Percentiles rank a stretch among this genome's conserved stretches.
Evolutionary conservation across 2,329 filamentous ascomycete species (phyloP).

Genomic region (Talaromyces sp.): DNA sequence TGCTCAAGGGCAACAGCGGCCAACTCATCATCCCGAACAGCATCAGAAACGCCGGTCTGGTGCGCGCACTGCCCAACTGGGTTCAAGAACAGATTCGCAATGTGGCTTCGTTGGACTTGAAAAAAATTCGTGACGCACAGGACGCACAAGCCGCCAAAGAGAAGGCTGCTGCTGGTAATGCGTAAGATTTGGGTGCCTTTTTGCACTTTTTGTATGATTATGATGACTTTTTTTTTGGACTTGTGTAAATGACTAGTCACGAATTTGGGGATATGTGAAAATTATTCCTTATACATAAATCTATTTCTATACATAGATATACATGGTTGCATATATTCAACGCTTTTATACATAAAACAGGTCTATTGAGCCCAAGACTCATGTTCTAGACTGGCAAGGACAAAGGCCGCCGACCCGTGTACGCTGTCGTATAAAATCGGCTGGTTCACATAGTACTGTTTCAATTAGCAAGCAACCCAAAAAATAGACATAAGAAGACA

Average conservation of each 20-base stretch:
- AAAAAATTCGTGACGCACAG: slow-evolving; percentile 14
- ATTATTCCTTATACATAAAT: not conserved
- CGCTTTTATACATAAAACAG: not conserved
- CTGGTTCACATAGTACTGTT: slow-evolving; percentile 20
- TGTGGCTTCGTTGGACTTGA: slow-evolving; percentile 19
- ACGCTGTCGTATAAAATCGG: slow-evolving; percentile 21
- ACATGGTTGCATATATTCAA: not conserved
- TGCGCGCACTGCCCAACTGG: slow-evolving; percentile 39
- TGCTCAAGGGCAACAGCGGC: slow-evolving; percentile 45
- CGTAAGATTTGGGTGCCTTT: not conserved
- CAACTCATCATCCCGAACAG: slow-evolving; percentile 43
- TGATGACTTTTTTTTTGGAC: not conserved
- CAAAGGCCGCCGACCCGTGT: slow-evolving; percentile 19
- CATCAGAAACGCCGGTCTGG: slow-evolving; percentile 18
- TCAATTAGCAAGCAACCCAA: slow-evolving; percentile 2
- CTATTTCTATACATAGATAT: not conserved
- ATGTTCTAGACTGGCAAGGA: slow-evolving; percentile 21
- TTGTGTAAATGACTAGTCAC: not conserved
- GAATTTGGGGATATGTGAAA: not conserved
- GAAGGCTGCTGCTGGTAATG: slow-evolving; percentile 44
- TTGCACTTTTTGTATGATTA: not conserved
- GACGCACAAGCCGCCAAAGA: not conserved
- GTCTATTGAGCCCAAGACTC: slow-evolving; percentile 5
- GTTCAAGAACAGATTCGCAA: slow-evolving; percentile 37
- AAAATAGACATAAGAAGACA: not conserved